Base-by-base conservation (phyloP, 192 early-diverging fungal species). In the Mortierella antarctica region DNA sequence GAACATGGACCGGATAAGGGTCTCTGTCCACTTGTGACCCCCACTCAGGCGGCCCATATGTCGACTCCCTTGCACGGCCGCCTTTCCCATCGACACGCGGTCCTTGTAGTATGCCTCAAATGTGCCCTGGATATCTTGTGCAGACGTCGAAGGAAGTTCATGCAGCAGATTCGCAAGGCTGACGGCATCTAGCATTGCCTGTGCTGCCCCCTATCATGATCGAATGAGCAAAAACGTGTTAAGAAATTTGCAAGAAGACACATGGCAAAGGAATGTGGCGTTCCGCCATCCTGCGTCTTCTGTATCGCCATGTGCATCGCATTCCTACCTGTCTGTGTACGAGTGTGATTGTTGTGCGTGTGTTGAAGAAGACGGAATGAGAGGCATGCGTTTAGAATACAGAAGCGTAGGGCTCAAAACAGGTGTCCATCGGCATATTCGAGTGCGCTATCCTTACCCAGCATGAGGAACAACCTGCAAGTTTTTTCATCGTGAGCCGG, bases 401-500 rank as follows among this genome's bases (percentile, higher is more conserved):
- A 51, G 11, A 51, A 11, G 50, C 31, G 3, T 31, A 2, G 1
- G 31, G 31, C 50, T 51, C 50, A 15, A n/a, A 51, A 15, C 12
- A 57, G 6, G 14, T 44, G 74, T 67, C 23, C 74, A 67, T 67
- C 70, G 48, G 45, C 20, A 57, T 40, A 39, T 20, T 54, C 31
- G 54, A 3, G 45, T 61, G 7, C 41, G 11, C 39, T 23, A 53
- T 40, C 39, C 67, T 58, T 77, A 77, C 74, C 74, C 74, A 60
- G 74, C 74, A 65, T 77, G 74, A 17, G 74, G 74, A 65, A 77
- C 74, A 61, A 77, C 74, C 74, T 77, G 11, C 21, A 15, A 12
- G 42, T 20, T n/a, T 17, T 49, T 52, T 66, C 41, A 74, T 66
- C 17, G 64, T n/a, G 21, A 59, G 15, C 21, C 14, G 47, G n/a